Evolutionary conservation across 2,329 filamentous ascomycete genomes (phyloP), one percentile per base, ranked within the genome.

Genomic region (Aureobasidium sp.): DNA sequence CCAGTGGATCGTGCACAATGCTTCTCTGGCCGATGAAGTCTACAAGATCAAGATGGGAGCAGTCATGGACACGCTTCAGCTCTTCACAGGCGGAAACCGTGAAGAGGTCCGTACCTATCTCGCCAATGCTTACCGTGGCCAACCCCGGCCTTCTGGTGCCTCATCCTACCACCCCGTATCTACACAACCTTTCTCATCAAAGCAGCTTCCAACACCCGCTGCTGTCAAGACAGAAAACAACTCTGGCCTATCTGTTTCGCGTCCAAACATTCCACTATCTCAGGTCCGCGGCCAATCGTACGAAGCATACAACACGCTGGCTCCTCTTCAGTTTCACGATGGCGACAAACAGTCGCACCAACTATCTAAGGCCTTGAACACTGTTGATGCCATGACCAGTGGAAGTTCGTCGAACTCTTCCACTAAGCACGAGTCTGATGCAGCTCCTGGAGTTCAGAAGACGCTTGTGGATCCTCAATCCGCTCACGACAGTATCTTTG

Each of bases 11-110:
- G 5, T 60, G 44, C 57, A 60, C 45, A 49, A 49, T 45, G n/a
- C 57, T 34, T 36, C 36, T 29, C 15, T 60, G 47, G 39, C 59
- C 25, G 31, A 53, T 17, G 59, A 53, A 29, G 44, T 61, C 47
- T 61, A 53, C 48, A 53, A 61, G 25, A 45, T 61, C 36, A 61
- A 53, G 48, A 61, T 61, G 59, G 48, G 29, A 20, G 48, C 48
- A 36, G 59, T 61, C 48, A 53, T n/a, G 29, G 59, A 61, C 39
- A 45, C 57, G 8, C 47, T 61, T 2, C 37, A 39, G 14, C 45
- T 61, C 9, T 8, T 47, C 12, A 31, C 36, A 17, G 37, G 29
- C 20, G 25, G 29, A 6, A 20, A 17, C 11, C 15, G 22, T 29
- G 47, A 53, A 15, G 48, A 53, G 11, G 39, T 37, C 4, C 48